phyloP scores from a whole-genome alignment of 2,329 filamentous ascomycete genomes.

The Albophoma yamanashiensis region DNA sequence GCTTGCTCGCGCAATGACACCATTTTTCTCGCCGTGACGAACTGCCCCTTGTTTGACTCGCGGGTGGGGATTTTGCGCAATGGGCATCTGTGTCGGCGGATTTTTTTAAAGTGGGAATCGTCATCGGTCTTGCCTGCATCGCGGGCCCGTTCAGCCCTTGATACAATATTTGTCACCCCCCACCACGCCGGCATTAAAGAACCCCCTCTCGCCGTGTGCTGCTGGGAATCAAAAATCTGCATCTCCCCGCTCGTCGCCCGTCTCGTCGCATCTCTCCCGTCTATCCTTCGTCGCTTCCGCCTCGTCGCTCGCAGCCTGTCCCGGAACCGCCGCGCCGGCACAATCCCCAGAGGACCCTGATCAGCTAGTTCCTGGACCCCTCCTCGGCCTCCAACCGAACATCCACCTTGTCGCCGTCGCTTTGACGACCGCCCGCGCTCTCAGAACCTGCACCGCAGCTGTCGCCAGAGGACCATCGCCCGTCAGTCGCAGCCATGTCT shows the following conservation, averaged over 20 bases:
- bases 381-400: background rate
- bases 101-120: background rate
- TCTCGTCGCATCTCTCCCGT: background rate
- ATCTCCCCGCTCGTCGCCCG: background rate
- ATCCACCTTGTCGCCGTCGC: no score
- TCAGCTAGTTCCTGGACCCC: background rate
- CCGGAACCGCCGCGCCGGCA: background rate
- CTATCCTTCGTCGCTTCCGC: background rate
- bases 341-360: background rate
- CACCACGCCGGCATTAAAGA: background rate
- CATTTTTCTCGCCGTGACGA: background rate
- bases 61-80: background rate
- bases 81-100: background rate
- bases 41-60: background rate
- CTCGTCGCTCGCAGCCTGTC: background rate
- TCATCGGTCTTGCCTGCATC: background rate
- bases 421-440: background rate
- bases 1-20: background rate
- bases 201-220: background rate
- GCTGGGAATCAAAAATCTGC: background rate
- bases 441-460: no score
- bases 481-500: conserved; percentile 12
- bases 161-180: background rate
- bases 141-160: background rate
- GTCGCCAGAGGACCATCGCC: no score